Conservation (phyloP, 768 basidiomycete species). For the Kwoniella shandongensis region DNA sequence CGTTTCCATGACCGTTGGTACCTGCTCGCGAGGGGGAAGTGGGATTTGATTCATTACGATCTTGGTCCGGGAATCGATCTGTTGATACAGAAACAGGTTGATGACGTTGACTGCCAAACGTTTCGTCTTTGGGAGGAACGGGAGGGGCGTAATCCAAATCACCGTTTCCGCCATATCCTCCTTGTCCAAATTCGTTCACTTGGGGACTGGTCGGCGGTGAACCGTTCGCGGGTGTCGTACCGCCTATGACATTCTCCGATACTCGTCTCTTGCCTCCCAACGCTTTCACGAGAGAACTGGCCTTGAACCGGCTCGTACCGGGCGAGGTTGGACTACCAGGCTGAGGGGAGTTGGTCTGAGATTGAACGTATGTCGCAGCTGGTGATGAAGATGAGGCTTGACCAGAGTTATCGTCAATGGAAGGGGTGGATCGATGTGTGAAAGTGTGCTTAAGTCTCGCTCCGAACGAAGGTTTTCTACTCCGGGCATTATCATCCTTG, state of each 20-base stretch:
- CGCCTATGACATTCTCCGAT: constrained; percentile 1
- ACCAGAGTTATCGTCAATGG: neutral
- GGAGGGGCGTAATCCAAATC: constrained; percentile 15
- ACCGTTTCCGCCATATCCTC: neutral
- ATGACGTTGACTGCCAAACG: neutral
- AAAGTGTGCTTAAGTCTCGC: constrained; percentile 18
- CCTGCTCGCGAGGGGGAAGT: constrained; percentile 1
- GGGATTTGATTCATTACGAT: too few relatives aligned
- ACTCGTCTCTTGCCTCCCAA: constrained; percentile 17
- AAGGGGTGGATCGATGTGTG: constrained; percentile 1
- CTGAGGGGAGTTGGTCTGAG: neutral
- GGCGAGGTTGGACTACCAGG: constrained; percentile 16
- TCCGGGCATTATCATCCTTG: constrained; percentile 14
- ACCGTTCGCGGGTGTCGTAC: neutral
- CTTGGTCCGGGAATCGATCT: too few relatives aligned
- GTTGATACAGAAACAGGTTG: neutral
- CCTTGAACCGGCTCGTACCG: constrained; percentile 16
- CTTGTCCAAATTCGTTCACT: constrained; percentile 14
- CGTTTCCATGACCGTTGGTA: constrained; percentile 10
- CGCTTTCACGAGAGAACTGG: constrained; percentile 20
- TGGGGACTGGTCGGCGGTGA: constrained; percentile 11
- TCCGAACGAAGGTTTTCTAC: constrained; percentile 20
- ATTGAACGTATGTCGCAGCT: neutral
- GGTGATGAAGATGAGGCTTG: neutral
- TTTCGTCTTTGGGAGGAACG: constrained; percentile 24